Base-by-base conservation (phyloP, 1,284 basidiomycete species). In the Malassezia cuniculi region DNA sequence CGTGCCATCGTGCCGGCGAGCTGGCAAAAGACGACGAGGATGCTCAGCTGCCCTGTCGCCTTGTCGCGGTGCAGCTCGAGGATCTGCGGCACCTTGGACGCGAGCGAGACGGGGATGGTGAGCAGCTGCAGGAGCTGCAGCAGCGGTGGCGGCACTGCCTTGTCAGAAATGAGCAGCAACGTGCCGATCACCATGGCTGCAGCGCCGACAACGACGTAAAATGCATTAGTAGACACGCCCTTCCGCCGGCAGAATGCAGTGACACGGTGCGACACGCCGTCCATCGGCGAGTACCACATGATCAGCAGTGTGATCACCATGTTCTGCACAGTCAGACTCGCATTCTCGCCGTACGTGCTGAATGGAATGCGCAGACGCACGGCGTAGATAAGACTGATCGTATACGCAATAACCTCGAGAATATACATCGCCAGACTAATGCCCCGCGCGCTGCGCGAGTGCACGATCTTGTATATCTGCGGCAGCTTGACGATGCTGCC, bases 401-500 rank as follows among this genome's bases (percentile, higher is more conserved):
- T 81, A 60, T 89, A 90, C 0, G 83, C 75, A 12, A 82, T 71
- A 0, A 85, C 87, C 63, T 90, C 86, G 47, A 66, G 35, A 36
- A 60, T 48, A 43, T 69, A 60, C 65, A 61, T 70, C 45, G 49
- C 62, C 33, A 52, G 81, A 69, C 69, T 85, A 27, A 95, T 75
- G 3, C 87, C 87, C 25, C 80, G 73, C 0, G 86, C 85, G 6
- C 83, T 86, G 12, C 74, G 71, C 4, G 79, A 58, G 12, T 57
- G 55, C 6, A 74, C 54, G 39, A 76, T 74, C 62, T 73, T 75
- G 57, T 72, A 55, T 39, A 76, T 75, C 65, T 95, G 90, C 3
- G 90, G 90, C 10, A 95, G 75, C 70, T 95, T 95, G 78, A 95
- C 84, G 48, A 95, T 85, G 18, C 81, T 80, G 2, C 89, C 87